Evolutionary conservation across 2,329 filamentous ascomycete species (phyloP).

Genomic region (Aspergillus amoenus): DNA sequence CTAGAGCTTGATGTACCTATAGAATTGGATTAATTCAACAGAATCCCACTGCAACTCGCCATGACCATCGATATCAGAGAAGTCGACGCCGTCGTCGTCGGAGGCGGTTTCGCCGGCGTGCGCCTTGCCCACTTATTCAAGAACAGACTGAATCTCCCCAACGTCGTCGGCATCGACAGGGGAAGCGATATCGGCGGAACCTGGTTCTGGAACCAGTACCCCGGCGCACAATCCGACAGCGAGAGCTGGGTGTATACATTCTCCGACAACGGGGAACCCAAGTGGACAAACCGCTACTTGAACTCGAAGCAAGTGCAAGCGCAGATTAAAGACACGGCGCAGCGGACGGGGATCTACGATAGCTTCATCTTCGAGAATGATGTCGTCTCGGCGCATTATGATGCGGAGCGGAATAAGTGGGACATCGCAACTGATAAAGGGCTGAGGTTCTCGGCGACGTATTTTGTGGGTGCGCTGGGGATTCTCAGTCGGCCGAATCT

Average conservation of each 20-base stretch:
- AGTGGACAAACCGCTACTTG: conserved; percentile 41
- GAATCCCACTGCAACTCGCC: no score
- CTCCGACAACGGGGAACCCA: conserved; percentile 34
- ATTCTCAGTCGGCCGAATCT: not conserved
- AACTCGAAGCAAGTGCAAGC: not conserved
- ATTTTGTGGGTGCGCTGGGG: not conserved
- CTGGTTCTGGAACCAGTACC: conserved; percentile 60
- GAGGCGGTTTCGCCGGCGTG: conserved; percentile 40
- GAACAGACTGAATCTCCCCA: conserved; percentile 13
- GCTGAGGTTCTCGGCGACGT: not conserved
- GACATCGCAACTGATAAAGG: not conserved
- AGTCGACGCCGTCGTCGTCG: conserved; percentile 24
- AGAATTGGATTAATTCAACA: no score
- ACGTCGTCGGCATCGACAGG: conserved; percentile 50
- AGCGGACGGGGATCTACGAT: not conserved
- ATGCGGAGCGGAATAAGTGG: not conserved
- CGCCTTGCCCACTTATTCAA: conserved; percentile 49
- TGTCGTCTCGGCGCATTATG: not conserved
- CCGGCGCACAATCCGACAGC: conserved; percentile 55
- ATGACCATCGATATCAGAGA: not conserved
- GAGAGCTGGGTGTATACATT: conserved; percentile 52
- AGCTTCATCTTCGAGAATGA: not conserved
- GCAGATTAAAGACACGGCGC: not conserved
- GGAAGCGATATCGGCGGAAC: conserved; percentile 53
- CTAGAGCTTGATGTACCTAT: not conserved